Percentiles rank a stretch among this genome's conserved stretches.
Conservation (phyloP, 2,329 filamentous ascomycete species). For the Colletotrichum filicis region DNA sequence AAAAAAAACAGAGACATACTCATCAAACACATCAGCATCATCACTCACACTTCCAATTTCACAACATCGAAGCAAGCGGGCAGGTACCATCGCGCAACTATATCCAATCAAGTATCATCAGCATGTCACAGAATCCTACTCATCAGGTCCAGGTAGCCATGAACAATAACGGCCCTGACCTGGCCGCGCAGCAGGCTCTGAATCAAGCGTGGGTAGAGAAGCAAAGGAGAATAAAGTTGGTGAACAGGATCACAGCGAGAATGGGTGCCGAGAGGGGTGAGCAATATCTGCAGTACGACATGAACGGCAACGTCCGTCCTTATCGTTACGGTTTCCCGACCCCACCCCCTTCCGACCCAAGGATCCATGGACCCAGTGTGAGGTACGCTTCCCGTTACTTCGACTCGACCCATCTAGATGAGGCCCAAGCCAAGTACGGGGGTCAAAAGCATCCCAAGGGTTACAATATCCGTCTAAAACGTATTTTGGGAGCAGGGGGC, state of each 20-base stretch:
- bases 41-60: neutral
- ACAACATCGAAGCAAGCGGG: neutral
- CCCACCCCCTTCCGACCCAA: neutral
- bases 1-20: neutral
- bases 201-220: neutral
- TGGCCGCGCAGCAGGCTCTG: neutral
- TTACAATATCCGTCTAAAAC: constrained; percentile 40
- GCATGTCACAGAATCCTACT: neutral
- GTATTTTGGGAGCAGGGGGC: constrained; percentile 42
- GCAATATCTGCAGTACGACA: neutral
- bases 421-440: neutral
- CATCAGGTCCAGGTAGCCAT: neutral
- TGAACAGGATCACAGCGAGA: neutral
- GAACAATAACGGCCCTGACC: neutral
- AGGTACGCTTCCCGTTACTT: neutral
- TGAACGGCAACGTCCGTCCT: neutral
- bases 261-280: neutral
- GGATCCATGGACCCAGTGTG: neutral
- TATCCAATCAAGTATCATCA: neutral
- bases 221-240: neutral
- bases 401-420: neutral
- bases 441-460: constrained; percentile 20
- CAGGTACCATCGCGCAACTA: neutral
- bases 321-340: neutral
- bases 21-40: neutral